Percentiles rank a stretch among this genome's conserved stretches.
phyloP scores from a whole-genome alignment of 257 asterid species.

The Agastache rugosa region DNA sequence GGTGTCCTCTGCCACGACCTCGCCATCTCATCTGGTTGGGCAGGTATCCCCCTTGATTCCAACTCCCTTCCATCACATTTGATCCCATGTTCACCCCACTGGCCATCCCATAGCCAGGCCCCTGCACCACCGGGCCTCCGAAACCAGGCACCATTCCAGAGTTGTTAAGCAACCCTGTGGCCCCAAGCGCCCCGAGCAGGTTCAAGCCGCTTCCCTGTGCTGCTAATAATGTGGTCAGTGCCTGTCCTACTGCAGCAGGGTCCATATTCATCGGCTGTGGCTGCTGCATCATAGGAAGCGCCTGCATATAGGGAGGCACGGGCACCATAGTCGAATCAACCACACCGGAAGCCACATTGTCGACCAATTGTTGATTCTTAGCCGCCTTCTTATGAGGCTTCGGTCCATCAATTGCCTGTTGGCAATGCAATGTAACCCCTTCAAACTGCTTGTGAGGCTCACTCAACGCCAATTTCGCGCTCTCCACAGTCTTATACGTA shows the following conservation, averaged over 20 bases:
- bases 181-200: constrained; percentile 18
- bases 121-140: constrained; percentile 1
- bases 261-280: constrained; percentile 16
- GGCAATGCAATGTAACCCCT: constrained; percentile 31
- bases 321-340: background rate
- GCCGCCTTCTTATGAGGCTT: background rate
- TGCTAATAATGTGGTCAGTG: constrained; percentile 15
- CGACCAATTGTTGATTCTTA: background rate
- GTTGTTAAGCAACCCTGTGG: constrained; percentile 21
- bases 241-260: constrained; percentile 30
- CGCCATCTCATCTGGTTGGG: constrained; percentile 9
- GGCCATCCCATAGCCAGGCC: constrained; percentile 21
- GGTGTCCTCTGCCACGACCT: constrained; percentile 11
- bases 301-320: constrained; percentile 15
- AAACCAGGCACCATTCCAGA: constrained; percentile 23
- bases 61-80: background rate
- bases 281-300: constrained; percentile 21
- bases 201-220: constrained; percentile 26
- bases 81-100: constrained; percentile 4
- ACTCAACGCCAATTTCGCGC: constrained; percentile 21
- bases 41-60: constrained; percentile 14
- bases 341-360: constrained; percentile 2
- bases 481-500: constrained; percentile 15
- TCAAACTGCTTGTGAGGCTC: constrained; percentile 27
- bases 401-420: constrained; percentile 22